Percentiles rank a stretch among this genome's conserved stretches.
Evolutionary conservation across 192 early-diverging fungal species (phyloP).

Genomic region (Coemansia sp.): DNA sequence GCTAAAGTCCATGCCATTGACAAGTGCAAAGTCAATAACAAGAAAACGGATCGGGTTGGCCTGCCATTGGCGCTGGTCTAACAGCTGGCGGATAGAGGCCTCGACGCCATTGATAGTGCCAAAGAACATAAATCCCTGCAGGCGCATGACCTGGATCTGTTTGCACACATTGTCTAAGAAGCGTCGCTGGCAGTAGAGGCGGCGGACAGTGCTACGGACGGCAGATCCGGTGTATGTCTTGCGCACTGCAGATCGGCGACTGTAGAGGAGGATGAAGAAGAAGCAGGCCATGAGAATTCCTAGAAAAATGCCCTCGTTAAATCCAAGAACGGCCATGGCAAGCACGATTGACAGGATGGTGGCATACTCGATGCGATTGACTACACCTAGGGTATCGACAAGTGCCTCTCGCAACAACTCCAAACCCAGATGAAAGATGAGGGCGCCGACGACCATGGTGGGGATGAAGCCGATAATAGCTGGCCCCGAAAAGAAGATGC

Average conservation of each 20-base stretch:
- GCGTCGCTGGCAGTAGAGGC: constrained; percentile 84
- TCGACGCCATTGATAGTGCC: constrained; percentile 89
- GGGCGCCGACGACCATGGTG: constrained; percentile 88
- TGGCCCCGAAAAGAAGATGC: constrained; percentile 80
- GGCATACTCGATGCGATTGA: constrained; percentile 85
- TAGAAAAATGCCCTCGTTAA: constrained; percentile 94
- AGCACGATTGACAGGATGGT: constrained; percentile 85
- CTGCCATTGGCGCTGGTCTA: constrained; percentile 66
- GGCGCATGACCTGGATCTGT: constrained; percentile 84
- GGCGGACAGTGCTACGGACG: constrained; percentile 83
- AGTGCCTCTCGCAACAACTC: constrained; percentile 92
- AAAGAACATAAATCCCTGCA: constrained; percentile 98
- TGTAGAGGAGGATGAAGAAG: constrained; percentile 88
- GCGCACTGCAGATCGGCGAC: constrained; percentile 63
- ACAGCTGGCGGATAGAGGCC: constrained; percentile 63
- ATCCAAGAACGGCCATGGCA: constrained; percentile 89
- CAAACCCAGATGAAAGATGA: constrained; percentile 96
- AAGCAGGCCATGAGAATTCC: constrained; percentile 92
- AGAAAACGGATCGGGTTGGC: constrained; percentile 78
- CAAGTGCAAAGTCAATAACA: constrained; percentile 84
- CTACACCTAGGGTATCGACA: constrained; percentile 80
- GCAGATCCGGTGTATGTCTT: constrained; percentile 65
- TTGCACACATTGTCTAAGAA: constrained; percentile 81
- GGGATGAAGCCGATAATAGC: constrained; percentile 91
- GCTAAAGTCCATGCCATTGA: constrained; percentile 88